A percentile compares a stretch with the other conserved stretches of the same genome.
Conservation (phyloP, 2,329 filamentous ascomycete species). For the Fusarium lateritium region DNA sequence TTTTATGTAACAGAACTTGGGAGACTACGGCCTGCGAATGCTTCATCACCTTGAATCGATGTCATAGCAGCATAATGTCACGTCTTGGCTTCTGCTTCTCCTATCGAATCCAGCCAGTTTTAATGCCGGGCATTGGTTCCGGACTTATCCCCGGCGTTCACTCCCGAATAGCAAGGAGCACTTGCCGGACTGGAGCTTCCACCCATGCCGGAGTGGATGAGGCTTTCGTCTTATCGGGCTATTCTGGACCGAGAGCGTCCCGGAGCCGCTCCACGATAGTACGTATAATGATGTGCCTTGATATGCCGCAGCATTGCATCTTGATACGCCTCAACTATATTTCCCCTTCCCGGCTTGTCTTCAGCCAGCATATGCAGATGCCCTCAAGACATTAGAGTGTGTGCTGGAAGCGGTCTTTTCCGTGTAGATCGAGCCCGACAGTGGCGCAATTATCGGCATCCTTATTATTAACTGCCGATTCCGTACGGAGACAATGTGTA, state of each 20-base stretch:
- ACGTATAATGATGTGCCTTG: constrained; percentile 4
- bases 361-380: neutral
- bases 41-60: neutral
- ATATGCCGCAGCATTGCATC: neutral
- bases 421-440: constrained; percentile 1
- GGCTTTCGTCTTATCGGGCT: constrained; percentile 21
- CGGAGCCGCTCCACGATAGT: neutral
- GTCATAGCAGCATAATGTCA: neutral
- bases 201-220: constrained; percentile 9
- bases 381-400: neutral
- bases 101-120: constrained; percentile 1
- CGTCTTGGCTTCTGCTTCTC: neutral
- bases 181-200: constrained; percentile 14
- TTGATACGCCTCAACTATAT: neutral
- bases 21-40: neutral
- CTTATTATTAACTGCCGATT: neutral
- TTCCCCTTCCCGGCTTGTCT: neutral
- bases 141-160: constrained; percentile 20
- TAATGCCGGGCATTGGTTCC: constrained; percentile 16
- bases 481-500: neutral
- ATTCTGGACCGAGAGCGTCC: constrained; percentile 29
- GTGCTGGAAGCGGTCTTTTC: neutral
- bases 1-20: constrained; percentile 2
- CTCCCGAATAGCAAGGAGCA: constrained; percentile 22
- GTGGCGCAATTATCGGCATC: neutral